Evolutionary conservation across 2,329 filamentous ascomycete genomes (phyloP).

Genomic region (Endoconidiophora polonica): DNA sequence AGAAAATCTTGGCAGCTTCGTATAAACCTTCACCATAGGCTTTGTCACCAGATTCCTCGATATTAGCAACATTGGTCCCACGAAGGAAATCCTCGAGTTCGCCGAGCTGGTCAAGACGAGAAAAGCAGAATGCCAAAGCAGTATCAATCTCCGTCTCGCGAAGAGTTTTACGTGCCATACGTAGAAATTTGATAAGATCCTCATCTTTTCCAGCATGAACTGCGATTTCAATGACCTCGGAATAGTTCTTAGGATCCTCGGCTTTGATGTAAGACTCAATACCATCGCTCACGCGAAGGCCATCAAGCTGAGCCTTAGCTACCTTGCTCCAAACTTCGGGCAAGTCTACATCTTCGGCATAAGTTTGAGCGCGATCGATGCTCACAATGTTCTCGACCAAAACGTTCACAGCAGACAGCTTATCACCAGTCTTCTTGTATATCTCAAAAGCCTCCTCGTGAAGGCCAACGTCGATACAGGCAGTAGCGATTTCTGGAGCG

Average conservation of each 20-base stretch:
- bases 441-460: constrained; percentile 97
- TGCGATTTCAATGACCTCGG: constrained; percentile 89
- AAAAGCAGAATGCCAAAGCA: constrained; percentile 81
- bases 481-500: constrained; percentile 77
- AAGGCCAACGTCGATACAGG: constrained; percentile 87
- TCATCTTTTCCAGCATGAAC: constrained; percentile 95
- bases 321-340: constrained; percentile 98
- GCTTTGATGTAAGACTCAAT: constrained; percentile 98
- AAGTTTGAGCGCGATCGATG: constrained; percentile 92
- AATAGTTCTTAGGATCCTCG: constrained; percentile 78
- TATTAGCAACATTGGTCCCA: constrained; percentile 81
- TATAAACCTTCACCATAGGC: constrained; percentile 88
- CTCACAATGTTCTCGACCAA: constrained; percentile 93
- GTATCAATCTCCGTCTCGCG: constrained; percentile 91
- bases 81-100: constrained; percentile 95
- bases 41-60: constrained; percentile 96
- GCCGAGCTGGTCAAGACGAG: constrained; percentile 73
- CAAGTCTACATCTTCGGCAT: constrained; percentile 83
- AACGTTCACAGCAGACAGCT: constrained; percentile 72
- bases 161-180: constrained; percentile 93
- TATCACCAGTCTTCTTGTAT: constrained; percentile 93
- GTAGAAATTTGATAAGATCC: constrained; percentile 87
- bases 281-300: constrained; percentile 76
- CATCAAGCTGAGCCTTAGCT: constrained; percentile 92
- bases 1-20: constrained; percentile 98